Base-by-base conservation (phyloP, 495 filamentous ascomycete genomes). In the Penicillium parvum region DNA sequence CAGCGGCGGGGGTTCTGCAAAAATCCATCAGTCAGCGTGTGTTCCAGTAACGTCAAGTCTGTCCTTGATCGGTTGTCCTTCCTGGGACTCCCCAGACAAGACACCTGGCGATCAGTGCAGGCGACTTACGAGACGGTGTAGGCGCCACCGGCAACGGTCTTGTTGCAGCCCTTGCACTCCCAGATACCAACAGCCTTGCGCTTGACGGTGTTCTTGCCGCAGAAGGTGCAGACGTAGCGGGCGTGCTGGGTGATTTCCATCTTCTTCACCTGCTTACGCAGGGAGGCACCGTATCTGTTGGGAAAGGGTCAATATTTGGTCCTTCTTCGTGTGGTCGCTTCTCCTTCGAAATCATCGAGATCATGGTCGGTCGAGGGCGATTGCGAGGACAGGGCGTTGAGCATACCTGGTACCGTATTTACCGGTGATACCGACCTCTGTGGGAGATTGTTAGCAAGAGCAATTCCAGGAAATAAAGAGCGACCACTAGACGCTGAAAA, bases 201-300 rank as follows among this genome's bases (percentile, higher is more conserved):
- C 81, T 92, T 92, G 56, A 98, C 92, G 48, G 83, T 85, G 72
- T 78, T 83, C 81, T 95, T 96, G 55, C 90, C 91, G 82, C 91
- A 96, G 82, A 94, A 92, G 37, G 88, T 91, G 79, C 71, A 74
- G 61, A 71, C 48, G 79, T 96, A 96, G 68, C 83, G 79, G 71
- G 89, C 88, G 80, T 96, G 91, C 72, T 97, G 91, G 42, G 85
- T 83, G 64, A 95, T 84, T 85, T 98, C 92, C 86, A 96, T 95
- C 84, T 96, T 96, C 87, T 98, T 98, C 66, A 97, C 88, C 72
- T 96, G 92, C 80, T 97, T 98, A 77, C 92, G 88, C 73, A 98
- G 87, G 63, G 92, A 98, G 69, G 92, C 92, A 85, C 92, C 92
- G 74, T 98, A 98, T 84, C 92, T 84, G 48, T 61, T 35, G 37